These are phyloP conservation scores for Talaromyces ruber DNA, from an alignment of 495 filamentous ascomycete genomes.

Conservation along the genomic window DNA sequence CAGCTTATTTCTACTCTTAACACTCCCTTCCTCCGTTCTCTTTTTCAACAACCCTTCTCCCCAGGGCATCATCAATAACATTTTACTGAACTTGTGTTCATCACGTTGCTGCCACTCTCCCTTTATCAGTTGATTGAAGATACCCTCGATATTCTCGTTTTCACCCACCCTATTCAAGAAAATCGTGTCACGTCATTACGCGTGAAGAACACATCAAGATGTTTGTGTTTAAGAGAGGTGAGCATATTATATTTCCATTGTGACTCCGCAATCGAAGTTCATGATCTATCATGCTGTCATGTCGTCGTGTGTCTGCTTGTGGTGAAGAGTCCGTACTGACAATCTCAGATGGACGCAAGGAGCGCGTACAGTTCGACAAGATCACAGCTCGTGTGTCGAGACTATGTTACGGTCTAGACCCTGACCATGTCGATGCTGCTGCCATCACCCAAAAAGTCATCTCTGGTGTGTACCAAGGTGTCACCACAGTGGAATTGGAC, in stretches of 20 bases:
- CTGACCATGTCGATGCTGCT: conserved; percentile 93
- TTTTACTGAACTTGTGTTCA: conserved; percentile 3
- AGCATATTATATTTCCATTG: not conserved
- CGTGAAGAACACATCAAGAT: conserved; percentile 2
- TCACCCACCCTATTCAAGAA: not conserved
- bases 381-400: conserved; percentile 97
- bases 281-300: not conserved
- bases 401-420: conserved; percentile 93
- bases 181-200: not conserved
- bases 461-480: conserved; percentile 97
- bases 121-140: not conserved
- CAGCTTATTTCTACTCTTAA: conserved; percentile 4
- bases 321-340: conserved; percentile 4
- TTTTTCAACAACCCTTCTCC: not conserved
- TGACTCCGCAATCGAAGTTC: not conserved
- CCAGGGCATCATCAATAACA: not conserved
- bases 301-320: not conserved
- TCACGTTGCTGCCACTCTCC: not conserved
- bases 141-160: not conserved
- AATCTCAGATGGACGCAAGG: conserved; percentile 86
- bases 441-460: conserved; percentile 99
- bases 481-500: conserved; percentile 90
- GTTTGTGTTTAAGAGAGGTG: conserved; percentile 3
- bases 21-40: conserved; percentile 20
- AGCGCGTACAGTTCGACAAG: conserved; percentile 99